Evolutionary conservation across 2,329 filamentous ascomycete genomes (phyloP), one percentile per base, ranked within the genome.

Genomic region (Cadophora malorum): DNA sequence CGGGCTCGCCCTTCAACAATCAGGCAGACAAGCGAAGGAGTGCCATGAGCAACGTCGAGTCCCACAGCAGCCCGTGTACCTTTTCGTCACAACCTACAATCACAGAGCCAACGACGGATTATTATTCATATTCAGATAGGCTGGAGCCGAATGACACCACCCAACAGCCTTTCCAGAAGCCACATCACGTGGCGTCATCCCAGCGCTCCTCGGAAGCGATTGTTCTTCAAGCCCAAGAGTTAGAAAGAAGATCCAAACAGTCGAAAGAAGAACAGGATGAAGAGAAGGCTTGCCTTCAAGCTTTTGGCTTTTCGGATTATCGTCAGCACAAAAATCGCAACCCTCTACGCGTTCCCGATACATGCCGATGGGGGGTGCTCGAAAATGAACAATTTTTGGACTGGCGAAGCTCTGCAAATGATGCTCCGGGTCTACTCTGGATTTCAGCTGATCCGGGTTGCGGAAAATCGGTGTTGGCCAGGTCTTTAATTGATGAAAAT

Each of bases 401-500:
- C 0, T 81, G 79, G 79, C 28, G 77, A 12, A 53, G 41, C 41
- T 45, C 41, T 67, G 35, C 35, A 19, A 28, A 41, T 5, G 59
- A 71, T 7, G 70, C 72, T 7, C 71, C 75, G 0, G 76, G 76
- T 0, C 73, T 74, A 0, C 66, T 82, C 4, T 70, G 79, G 31
- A 74, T 81, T 23, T 74, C 80, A 4, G 80, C 79, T 4, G 79
- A 80, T 67, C 79, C 79, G 19, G 80, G 79, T 0, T 81, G 79
- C 62, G 79, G 80, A 4, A 81, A 81, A 66, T 81, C 79, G 0
- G 79, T 78, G 28, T 52, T 82, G 41, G 41, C 41, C 4, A 45
- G 41, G 41, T 45, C 41, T 45, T 14, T 45, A 45, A 45, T 19
- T 14, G 41, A 45, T 14, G 41, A 45, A 45, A 16, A 45, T 45